Percentiles rank a stretch among this genome's conserved stretches.
phyloP scores from a whole-genome alignment of 768 basidiomycete genomes.

The Tricholoma sp. region DNA sequence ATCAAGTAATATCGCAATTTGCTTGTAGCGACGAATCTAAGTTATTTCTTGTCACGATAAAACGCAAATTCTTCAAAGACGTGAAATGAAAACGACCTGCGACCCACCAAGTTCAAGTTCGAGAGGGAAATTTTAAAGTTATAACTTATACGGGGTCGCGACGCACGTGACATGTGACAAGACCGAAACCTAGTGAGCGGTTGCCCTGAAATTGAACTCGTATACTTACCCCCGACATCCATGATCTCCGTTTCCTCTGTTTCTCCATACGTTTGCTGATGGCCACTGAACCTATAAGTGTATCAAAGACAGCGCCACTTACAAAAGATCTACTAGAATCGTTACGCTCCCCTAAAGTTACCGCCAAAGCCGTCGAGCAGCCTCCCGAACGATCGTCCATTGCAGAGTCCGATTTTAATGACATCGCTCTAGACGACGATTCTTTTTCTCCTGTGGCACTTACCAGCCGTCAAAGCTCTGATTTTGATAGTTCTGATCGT shows the following conservation, averaged over 20 bases:
- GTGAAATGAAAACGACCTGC: too few species aligned
- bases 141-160: too few species aligned
- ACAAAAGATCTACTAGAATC: conserved; percentile 35
- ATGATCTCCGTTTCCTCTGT: not conserved
- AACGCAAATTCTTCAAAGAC: too few species aligned
- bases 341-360: conserved; percentile 42
- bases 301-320: not conserved
- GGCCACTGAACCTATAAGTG: conserved; percentile 12
- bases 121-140: too few species aligned
- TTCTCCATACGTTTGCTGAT: conserved; percentile 9
- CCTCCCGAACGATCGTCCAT: conserved; percentile 33
- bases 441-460: conserved; percentile 33
- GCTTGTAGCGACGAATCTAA: too few species aligned
- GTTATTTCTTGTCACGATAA: too few species aligned
- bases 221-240: not conserved
- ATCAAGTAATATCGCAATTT: too few species aligned
- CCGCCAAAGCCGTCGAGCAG: conserved; percentile 23
- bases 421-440: conserved; percentile 53
- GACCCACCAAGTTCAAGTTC: too few species aligned
- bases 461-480: conserved; percentile 17
- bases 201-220: not conserved
- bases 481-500: conserved; percentile 1
- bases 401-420: conserved; percentile 59
- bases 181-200: too few species aligned
- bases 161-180: too few species aligned